Conservation (phyloP, 2,329 filamentous ascomycete genomes). For the Monilinia fructicola region DNA sequence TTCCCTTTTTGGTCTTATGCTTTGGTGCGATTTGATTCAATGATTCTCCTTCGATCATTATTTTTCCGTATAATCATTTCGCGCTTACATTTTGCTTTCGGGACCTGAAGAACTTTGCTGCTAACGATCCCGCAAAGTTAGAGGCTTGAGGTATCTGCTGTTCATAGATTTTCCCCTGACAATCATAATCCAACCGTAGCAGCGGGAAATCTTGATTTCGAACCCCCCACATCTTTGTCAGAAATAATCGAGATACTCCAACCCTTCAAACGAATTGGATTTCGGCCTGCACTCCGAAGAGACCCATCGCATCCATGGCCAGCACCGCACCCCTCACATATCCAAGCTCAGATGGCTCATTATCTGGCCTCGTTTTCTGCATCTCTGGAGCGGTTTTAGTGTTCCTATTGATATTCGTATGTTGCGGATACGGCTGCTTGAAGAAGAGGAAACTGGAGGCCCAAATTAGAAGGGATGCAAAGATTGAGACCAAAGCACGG, state of each 20-base stretch:
- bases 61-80: too few relatives aligned
- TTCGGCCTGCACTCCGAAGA: neutral
- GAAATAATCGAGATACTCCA: too few relatives aligned
- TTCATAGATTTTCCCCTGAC: too few relatives aligned
- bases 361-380: neutral
- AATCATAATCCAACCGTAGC: too few relatives aligned
- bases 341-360: neutral
- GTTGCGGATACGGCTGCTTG: conserved; percentile 12
- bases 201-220: too few relatives aligned
- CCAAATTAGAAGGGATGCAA: neutral
- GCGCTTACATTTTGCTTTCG: too few relatives aligned
- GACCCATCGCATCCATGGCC: neutral
- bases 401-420: conserved; percentile 4
- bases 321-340: neutral
- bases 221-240: neutral
- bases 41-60: too few relatives aligned
- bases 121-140: too few relatives aligned
- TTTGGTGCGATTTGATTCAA: too few relatives aligned
- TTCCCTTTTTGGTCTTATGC: neutral
- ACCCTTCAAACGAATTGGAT: too few relatives aligned
- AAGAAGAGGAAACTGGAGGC: conserved; percentile 6
- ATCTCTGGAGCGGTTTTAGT: neutral
- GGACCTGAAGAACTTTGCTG: too few relatives aligned
- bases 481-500: neutral
- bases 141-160: too few relatives aligned